phyloP scores from a whole-genome alignment of 2,329 filamentous ascomycete species.

The Fusarium verrucosum region DNA sequence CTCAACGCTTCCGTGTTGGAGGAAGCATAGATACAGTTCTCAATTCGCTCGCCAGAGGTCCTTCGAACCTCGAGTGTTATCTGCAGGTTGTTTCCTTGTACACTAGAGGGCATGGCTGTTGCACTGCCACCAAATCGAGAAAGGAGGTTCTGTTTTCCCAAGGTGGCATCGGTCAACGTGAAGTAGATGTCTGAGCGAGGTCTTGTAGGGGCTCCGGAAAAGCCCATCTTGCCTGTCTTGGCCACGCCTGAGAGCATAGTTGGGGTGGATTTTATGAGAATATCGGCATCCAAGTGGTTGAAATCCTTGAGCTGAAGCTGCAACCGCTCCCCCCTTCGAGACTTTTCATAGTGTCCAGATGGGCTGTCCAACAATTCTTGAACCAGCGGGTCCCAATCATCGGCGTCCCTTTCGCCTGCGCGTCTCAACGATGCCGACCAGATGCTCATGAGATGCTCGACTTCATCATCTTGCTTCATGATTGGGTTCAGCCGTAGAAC shows the following conservation, averaged over 20 bases:
- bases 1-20: slow-evolving; percentile 83
- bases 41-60: slow-evolving; percentile 80
- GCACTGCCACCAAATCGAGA: slow-evolving; percentile 77
- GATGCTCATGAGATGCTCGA: slow-evolving; percentile 79
- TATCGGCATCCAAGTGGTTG: slow-evolving; percentile 78
- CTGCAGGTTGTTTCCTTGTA: slow-evolving; percentile 79
- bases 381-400: slow-evolving; percentile 79
- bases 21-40: slow-evolving; percentile 86
- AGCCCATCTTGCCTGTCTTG: slow-evolving; percentile 89
- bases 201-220: slow-evolving; percentile 89
- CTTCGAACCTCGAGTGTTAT: slow-evolving; percentile 89
- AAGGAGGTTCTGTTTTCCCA: slow-evolving; percentile 78
- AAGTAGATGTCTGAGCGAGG: slow-evolving; percentile 94
- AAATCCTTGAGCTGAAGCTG: slow-evolving; percentile 85
- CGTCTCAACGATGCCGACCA: slow-evolving; percentile 72
- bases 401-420: slow-evolving; percentile 65
- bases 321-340: slow-evolving; percentile 76
- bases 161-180: slow-evolving; percentile 80
- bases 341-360: slow-evolving; percentile 78
- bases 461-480: slow-evolving; percentile 75
- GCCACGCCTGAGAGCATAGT: slow-evolving; percentile 84
- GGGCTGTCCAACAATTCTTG: slow-evolving; percentile 77
- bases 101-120: slow-evolving; percentile 69
- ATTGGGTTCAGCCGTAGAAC: slow-evolving; percentile 79
- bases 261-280: slow-evolving; percentile 84